Evolutionary conservation across 306 rosid species (phyloP).

Genomic region (Senna tora): DNA sequence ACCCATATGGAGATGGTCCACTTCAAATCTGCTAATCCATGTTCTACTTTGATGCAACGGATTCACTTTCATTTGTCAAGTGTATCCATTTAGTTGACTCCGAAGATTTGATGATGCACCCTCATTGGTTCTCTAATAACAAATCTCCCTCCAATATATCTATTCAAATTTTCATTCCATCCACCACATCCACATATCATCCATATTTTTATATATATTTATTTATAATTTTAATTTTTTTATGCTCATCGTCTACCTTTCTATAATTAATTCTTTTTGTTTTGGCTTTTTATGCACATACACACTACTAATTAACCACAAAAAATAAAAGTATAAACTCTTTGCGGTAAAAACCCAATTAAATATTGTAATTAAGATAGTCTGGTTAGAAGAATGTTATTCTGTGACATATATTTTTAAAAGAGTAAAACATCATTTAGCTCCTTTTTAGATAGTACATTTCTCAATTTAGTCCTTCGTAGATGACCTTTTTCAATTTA

Average conservation of each 20-base stretch:
- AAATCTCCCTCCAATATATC: not conserved
- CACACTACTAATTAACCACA: no score
- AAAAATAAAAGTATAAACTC: no score
- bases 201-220: not conserved
- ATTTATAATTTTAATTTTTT: no score
- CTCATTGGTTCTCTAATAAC: constrained; percentile 1
- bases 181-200: not conserved
- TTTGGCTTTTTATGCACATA: not conserved
- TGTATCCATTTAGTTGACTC: constrained; percentile 29
- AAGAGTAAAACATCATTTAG: no score
- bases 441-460: no score
- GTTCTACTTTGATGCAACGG: constrained; percentile 40
- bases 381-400: not conserved
- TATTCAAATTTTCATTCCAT: not conserved
- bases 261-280: not conserved
- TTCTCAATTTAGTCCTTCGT: no score
- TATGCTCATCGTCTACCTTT: not conserved
- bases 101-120: constrained; percentile 16
- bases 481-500: no score
- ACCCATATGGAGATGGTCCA: constrained; percentile 49
- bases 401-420: not conserved
- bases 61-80: constrained; percentile 12
- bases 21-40: constrained; percentile 30
- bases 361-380: not conserved
- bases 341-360: not conserved